These are phyloP conservation scores for Aspergillus sp. DNA, from an alignment of 2,329 filamentous ascomycete genomes.

Conservation along the genomic window DNA sequence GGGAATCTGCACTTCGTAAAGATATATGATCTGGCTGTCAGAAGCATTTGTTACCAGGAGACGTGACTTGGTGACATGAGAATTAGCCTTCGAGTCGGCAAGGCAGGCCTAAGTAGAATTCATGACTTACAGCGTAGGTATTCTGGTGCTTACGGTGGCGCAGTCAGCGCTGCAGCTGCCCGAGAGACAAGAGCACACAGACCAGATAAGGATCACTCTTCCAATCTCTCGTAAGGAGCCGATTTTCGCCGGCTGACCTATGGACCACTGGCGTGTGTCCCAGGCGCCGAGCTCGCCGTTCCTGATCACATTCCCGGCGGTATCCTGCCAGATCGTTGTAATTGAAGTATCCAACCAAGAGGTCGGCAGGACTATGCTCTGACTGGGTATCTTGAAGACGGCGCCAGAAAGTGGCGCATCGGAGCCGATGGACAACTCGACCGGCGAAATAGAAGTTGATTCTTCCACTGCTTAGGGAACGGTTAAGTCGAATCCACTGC, in stretches of 20 bases:
- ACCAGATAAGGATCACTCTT: conserved; percentile 20
- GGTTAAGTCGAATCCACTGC: neutral
- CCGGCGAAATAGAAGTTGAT: conserved; percentile 16
- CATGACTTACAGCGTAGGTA: conserved; percentile 11
- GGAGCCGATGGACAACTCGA: conserved; percentile 12
- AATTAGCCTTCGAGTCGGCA: neutral
- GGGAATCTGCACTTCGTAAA: conserved; percentile 16
- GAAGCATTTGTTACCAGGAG: conserved; percentile 13
- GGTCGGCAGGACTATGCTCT: neutral
- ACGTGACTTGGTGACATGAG: conserved; percentile 11
- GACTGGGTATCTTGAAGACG: neutral
- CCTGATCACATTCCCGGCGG: neutral
- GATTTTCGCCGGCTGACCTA: too few relatives aligned
- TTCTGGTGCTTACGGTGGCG: neutral
- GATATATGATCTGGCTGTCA: conserved; percentile 12
- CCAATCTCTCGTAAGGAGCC: conserved; percentile 12
- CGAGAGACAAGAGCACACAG: conserved; percentile 19
- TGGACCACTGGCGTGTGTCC: too few relatives aligned
- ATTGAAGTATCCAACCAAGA: conserved; percentile 14
- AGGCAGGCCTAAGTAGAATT: neutral
- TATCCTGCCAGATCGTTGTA: conserved; percentile 11
- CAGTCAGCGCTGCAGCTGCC: conserved; percentile 16
- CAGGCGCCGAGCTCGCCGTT: too few relatives aligned
- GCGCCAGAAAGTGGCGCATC: conserved; percentile 11
- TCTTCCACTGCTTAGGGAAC: conserved; percentile 2